Evolutionary conservation across 2,329 filamentous ascomycete genomes (phyloP).

Genomic region (Fusarium sp.): DNA sequence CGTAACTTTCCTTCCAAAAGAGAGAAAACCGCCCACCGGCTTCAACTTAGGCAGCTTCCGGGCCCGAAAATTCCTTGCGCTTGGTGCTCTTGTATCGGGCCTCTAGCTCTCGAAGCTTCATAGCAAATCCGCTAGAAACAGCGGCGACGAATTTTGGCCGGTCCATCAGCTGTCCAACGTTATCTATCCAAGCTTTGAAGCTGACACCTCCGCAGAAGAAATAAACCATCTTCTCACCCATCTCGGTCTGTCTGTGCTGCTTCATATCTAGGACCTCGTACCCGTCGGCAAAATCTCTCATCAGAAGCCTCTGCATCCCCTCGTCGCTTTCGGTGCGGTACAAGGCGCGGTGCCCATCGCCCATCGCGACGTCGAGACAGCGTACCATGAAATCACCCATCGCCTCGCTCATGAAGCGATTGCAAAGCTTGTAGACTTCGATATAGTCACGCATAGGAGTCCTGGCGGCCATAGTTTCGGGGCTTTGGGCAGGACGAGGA

Average conservation of each 20-base stretch:
- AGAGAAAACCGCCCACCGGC: not conserved
- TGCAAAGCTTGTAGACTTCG: constrained; percentile 53
- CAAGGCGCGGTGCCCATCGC: constrained; percentile 50
- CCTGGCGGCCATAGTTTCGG: constrained; percentile 42
- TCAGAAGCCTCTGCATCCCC: constrained; percentile 46
- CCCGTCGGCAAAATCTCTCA: constrained; percentile 51
- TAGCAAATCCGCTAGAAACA: constrained; percentile 49
- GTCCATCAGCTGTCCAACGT: constrained; percentile 43
- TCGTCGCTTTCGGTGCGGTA: constrained; percentile 44
- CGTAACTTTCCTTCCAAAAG: not conserved
- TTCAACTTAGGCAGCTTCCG: constrained; percentile 13
- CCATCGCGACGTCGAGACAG: constrained; percentile 48
- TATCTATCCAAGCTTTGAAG: constrained; percentile 44
- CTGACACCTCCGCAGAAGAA: constrained; percentile 51
- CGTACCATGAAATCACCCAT: constrained; percentile 48
- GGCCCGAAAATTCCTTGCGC: constrained; percentile 47
- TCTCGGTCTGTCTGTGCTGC: constrained; percentile 39
- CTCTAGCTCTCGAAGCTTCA: constrained; percentile 43
- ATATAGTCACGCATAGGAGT: constrained; percentile 49
- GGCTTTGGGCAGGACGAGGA: constrained; percentile 40
- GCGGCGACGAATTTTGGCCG: constrained; percentile 47
- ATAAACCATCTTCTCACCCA: constrained; percentile 43
- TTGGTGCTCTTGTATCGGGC: constrained; percentile 39
- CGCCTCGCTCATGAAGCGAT: constrained; percentile 48
- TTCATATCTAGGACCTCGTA: constrained; percentile 47